Evolutionary conservation across 2,329 filamentous ascomycete genomes (phyloP), one percentile per base, ranked within the genome.

Genomic region (Aspergillus spinulosporus): DNA sequence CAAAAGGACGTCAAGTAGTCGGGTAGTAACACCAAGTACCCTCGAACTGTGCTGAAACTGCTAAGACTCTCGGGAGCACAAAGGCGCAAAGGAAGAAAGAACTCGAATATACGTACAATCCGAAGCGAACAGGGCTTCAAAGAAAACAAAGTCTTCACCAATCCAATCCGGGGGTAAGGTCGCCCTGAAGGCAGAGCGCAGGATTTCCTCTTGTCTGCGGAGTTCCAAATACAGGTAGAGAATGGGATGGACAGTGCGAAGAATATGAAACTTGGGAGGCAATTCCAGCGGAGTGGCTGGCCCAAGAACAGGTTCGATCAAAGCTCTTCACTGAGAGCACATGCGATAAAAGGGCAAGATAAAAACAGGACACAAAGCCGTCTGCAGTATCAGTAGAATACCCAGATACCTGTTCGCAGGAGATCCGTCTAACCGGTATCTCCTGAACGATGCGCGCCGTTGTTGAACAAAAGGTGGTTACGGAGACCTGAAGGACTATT

Each of bases 71-170:
- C 50, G 43, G 56, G 58, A 53, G 60, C 54, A 60, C 21, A 21
- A 21, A 21, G 21, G 21, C 21, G 21, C 60, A 44, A 47, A 62
- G 46, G 61, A 34, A 54, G 55, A 59, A 65, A 60, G 58, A 63
- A 66, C 68, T 59, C 62, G 64, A 69, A 61, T 49, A 72, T 74
- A 74, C 72, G 72, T 74, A 74, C 72, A 74, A 72, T 73, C 66
- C 67, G 66, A 68, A 69, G 64, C 65, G 57, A 58, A 63, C 43
- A 61, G 57, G 57, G 62, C 64, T 61, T 62, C 60, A 65, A 61
- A 57, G 49, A 55, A 54, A 63, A 64, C 62, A 64, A 61, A 65
- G 54, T 59, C 55, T 59, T 59, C 56, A 59, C 21, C 21, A 21
- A 21, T 21, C 62, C 59, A 60, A 56, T 59, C 49, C 55, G 55